Evolutionary conservation across 306 rosid genomes (phyloP).

Genomic region (Datisca glomerata): DNA sequence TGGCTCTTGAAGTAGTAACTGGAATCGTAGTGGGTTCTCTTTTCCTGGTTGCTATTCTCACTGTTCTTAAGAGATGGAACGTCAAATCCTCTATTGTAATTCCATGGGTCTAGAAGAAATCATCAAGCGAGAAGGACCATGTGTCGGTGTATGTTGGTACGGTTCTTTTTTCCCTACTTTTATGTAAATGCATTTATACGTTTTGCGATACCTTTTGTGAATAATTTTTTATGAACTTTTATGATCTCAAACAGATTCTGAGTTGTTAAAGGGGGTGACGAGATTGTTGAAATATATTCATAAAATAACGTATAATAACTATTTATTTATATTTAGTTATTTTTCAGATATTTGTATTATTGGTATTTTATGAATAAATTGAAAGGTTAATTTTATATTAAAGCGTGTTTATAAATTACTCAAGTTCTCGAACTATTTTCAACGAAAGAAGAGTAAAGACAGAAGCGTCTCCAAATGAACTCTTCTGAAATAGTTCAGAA

Average conservation of each 20-base stretch:
- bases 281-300: too few relatives aligned
- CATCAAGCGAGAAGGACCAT: constrained; percentile 59
- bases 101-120: constrained; percentile 73
- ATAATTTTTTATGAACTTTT: constrained; percentile 15
- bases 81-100: constrained; percentile 68
- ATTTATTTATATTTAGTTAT: too few relatives aligned
- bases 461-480: too few relatives aligned
- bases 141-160: constrained; percentile 48
- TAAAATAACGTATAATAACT: too few relatives aligned
- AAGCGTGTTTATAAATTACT: too few relatives aligned
- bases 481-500: too few relatives aligned
- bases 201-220: too few relatives aligned
- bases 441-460: too few relatives aligned
- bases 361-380: too few relatives aligned
- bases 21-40: constrained; percentile 70
- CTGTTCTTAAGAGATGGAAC: constrained; percentile 53
- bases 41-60: constrained; percentile 49
- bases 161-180: constrained; percentile 12
- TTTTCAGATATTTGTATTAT: too few relatives aligned
- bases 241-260: constrained; percentile 46
- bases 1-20: constrained; percentile 67
- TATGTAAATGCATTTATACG: not conserved
- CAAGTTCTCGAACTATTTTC: too few relatives aligned
- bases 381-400: too few relatives aligned
- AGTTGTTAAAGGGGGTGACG: constrained; percentile 65